phyloP scores from a whole-genome alignment of 1,284 basidiomycete genomes.

The Stereum hirsutum region DNA sequence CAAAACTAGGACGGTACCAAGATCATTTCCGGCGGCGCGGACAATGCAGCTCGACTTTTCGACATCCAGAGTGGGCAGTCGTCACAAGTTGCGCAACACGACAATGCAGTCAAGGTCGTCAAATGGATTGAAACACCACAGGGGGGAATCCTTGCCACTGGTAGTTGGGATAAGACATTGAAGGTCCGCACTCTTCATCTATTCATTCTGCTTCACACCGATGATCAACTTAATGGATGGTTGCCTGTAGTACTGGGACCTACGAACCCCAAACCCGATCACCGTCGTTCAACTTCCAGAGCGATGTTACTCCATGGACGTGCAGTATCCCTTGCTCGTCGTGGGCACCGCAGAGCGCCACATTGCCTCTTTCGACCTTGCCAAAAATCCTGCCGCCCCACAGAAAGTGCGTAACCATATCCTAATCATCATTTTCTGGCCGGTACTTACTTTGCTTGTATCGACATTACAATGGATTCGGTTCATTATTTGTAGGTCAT shows the following conservation, averaged over 20 bases:
- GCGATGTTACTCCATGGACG: constrained; percentile 84
- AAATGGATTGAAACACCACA: constrained; percentile 68
- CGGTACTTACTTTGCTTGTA: neutral
- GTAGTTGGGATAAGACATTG: constrained; percentile 88
- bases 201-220: neutral
- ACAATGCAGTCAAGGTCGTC: constrained; percentile 72
- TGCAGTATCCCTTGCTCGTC: constrained; percentile 81
- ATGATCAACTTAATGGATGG: neutral
- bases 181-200: constrained; percentile 42
- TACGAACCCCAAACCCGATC: constrained; percentile 65
- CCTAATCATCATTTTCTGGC: constrained; percentile 1
- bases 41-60: constrained; percentile 78
- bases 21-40: constrained; percentile 79
- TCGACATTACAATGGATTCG: constrained; percentile 1
- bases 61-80: constrained; percentile 71
- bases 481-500: constrained; percentile 43
- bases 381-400: constrained; percentile 61
- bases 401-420: constrained; percentile 50
- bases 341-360: constrained; percentile 92
- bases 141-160: constrained; percentile 71
- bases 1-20: constrained; percentile 62
- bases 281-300: constrained; percentile 80
- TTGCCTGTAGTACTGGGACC: constrained; percentile 80
- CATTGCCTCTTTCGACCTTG: constrained; percentile 83
- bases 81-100: constrained; percentile 75